Conservation (phyloP, 2,329 filamentous ascomycete genomes). For the Cladorrhinum sp. region DNA sequence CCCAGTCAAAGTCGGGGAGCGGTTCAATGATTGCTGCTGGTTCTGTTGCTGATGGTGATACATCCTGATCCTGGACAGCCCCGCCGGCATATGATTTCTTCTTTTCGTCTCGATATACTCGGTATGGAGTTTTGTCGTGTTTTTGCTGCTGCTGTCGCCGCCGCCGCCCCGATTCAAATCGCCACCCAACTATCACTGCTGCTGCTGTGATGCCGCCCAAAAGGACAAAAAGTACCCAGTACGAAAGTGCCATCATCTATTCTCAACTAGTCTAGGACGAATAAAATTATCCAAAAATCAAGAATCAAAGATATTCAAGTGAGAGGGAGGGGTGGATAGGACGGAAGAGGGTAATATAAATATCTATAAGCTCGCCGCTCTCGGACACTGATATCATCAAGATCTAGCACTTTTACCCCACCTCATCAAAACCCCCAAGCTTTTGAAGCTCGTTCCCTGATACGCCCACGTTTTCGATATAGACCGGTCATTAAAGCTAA, state of each 20-base stretch:
- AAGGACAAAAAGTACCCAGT: neutral
- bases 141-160: neutral
- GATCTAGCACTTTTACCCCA: neutral
- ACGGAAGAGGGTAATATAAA: neutral
- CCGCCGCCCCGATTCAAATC: neutral
- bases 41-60: no score
- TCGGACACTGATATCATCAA: neutral
- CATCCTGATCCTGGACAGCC: no score
- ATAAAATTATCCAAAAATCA: no score
- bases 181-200: constrained; percentile 1
- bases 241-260: neutral
- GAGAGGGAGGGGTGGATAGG: no score
- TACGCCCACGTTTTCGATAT: constrained; percentile 1
- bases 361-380: neutral
- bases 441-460: neutral
- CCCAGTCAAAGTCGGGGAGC: constrained; percentile 36
- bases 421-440: neutral
- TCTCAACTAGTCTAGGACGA: neutral
- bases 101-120: neutral
- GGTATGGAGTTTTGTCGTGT: no score
- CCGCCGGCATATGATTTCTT: neutral
- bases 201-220: neutral
- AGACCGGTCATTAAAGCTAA: neutral
- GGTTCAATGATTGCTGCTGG: constrained; percentile 14
- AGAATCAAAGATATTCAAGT: no score